Evolutionary conservation across 345 rosid species (phyloP).

Genomic region (Syzygium oleosum): DNA sequence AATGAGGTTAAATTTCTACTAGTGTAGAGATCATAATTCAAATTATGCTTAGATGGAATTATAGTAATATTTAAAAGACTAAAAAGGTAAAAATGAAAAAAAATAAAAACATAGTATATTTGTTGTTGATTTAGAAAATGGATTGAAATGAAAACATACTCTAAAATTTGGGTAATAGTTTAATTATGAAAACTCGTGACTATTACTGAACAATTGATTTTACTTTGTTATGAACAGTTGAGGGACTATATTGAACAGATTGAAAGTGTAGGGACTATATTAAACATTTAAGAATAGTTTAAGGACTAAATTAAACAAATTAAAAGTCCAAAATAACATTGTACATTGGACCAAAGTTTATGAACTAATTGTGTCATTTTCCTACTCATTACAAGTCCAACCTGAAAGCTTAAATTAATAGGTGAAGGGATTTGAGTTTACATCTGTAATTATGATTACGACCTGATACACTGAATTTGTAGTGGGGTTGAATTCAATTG

Average conservation of each 20-base stretch:
- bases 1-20: background rate
- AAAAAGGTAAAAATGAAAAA: background rate
- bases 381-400: background rate
- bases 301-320: background rate
- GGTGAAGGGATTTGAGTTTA: background rate
- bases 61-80: background rate
- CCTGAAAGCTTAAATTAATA: background rate
- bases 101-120: too few relatives aligned
- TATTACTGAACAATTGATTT: background rate
- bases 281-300: background rate
- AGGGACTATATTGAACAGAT: background rate
- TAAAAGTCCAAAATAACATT: background rate
- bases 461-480: background rate
- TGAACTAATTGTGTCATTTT: background rate
- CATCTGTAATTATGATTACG: background rate
- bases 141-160: too few relatives aligned
- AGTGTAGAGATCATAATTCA: too few relatives aligned
- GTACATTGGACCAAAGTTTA: background rate
- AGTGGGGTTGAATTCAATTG: background rate
- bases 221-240: background rate
- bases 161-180: too few relatives aligned
- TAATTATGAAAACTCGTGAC: background rate
- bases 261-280: background rate
- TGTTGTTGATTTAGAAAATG: too few relatives aligned
- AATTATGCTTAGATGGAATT: background rate